phyloP scores from a whole-genome alignment of 371 early-diverging fungal genomes.

The Neoconidiobolus thromboides region DNA sequence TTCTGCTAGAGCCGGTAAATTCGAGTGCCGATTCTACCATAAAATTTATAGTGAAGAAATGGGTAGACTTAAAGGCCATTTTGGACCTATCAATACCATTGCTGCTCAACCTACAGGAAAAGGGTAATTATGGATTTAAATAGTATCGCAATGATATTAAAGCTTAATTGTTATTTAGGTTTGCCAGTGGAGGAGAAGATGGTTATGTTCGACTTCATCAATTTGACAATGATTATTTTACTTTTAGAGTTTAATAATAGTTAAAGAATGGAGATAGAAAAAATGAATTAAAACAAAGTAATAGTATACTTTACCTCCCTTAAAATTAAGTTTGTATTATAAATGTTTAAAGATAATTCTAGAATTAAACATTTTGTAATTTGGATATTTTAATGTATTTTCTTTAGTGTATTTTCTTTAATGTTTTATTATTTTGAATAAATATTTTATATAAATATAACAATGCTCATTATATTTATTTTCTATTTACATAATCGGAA shows the following conservation, averaged over 20 bases:
- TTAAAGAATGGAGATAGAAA: no score
- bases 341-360: no score
- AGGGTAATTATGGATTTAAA: slow-evolving; percentile 18
- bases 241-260: slow-evolving; percentile 31
- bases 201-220: slow-evolving; percentile 93
- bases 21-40: slow-evolving; percentile 98
- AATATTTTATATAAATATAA: no score
- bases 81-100: slow-evolving; percentile 98
- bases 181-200: slow-evolving; percentile 96
- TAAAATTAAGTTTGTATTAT: no score
- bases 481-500: no score
- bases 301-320: no score
- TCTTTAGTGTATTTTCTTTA: no score
- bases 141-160: neutral
- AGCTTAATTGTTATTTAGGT: slow-evolving; percentile 21
- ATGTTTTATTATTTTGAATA: no score
- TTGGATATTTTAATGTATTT: no score
- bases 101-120: slow-evolving; percentile 92
- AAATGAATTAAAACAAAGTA: no score
- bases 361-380: no score
- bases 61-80: slow-evolving; percentile 96
- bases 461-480: no score
- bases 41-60: slow-evolving; percentile 91
- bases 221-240: slow-evolving; percentile 90
- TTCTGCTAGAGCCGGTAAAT: slow-evolving; percentile 85